Base-by-base conservation (phyloP, 2,329 filamentous ascomycete genomes). In the Leptographium flavum region DNA sequence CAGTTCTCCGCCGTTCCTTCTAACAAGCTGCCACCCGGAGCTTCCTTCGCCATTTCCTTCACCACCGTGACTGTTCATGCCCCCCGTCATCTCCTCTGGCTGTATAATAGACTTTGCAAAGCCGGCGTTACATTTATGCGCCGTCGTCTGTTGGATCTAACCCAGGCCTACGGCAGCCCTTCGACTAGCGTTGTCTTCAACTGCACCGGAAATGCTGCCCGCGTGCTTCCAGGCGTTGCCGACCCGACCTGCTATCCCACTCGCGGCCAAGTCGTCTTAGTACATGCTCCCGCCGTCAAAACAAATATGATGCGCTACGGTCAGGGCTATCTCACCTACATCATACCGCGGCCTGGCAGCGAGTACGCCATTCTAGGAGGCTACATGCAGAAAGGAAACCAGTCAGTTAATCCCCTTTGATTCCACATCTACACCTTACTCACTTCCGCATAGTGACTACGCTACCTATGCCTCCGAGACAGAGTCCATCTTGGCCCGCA, bases 201-300 rank as follows among this genome's bases (percentile, higher is more conserved):
- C 43, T 49, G 48, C 39, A 49, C 42, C 21, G 48, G 48, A 28
- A 47, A 47, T 23, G 60, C 58, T 2, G 58, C 64, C 3, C 53
- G 47, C 31, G 58, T 54, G 0, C 51, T 67, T 2, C 49, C 54
- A 1, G 63, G 63, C 7, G 61, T 67, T 1, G 48, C 56, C 19
- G 64, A 67, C 43, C 13, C 51, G 8, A 60, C 61, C 31, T 65
- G 63, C 44, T 67, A 59, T 39, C 64, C 64, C 1, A 67, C 64
- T 0, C 48, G 64, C 3, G 63, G 64, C 1, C 64, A 66, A 43
- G 58, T 66, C 3, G 52, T 66, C 2, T 53, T 67, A 5, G 56
- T 54, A 1, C 55, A 53, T 21, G 63, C 62, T 0, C 61, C 63
- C 0, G 30, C 51, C 0, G 56, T 65, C 1, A 52, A 47, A 2